Percentiles rank a stretch among this genome's conserved stretches.
These are phyloP conservation scores for Fraxinus paxiana DNA, from an alignment of 305 asterid species.

Conservation along the genomic window DNA sequence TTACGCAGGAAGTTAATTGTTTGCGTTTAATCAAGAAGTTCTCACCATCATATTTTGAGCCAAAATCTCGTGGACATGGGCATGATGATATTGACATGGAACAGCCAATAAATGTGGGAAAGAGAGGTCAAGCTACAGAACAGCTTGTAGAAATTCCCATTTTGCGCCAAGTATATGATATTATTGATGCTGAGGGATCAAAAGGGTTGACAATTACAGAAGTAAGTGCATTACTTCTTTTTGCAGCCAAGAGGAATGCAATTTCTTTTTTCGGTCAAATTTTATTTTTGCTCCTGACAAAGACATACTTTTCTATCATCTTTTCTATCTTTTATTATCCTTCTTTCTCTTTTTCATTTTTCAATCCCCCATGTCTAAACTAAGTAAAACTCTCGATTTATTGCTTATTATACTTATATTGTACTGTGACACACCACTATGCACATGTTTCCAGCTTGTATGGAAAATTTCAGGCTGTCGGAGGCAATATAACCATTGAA, in stretches of 20 bases:
- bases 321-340: not conserved
- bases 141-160: conserved; percentile 80
- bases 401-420: not conserved
- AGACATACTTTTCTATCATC: not conserved
- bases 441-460: not conserved
- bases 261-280: not conserved
- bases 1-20: conserved; percentile 64
- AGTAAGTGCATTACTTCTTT: conserved; percentile 40
- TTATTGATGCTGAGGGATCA: conserved; percentile 78
- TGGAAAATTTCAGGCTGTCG: conserved; percentile 2
- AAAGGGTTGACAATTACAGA: conserved; percentile 72
- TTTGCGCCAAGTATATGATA: conserved; percentile 78
- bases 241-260: conserved; percentile 16
- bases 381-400: not conserved
- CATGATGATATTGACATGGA: conserved; percentile 42
- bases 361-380: conserved; percentile 18
- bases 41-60: conserved; percentile 67
- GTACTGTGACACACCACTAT: not conserved
- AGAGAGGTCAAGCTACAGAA: conserved; percentile 69
- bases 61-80: conserved; percentile 45
- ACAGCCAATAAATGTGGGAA: conserved; percentile 40
- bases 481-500: conserved; percentile 13
- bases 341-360: conserved; percentile 7
- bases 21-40: conserved; percentile 68
- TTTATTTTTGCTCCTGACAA: conserved; percentile 10